Percentiles rank a stretch among this genome's conserved stretches.
phyloP scores from a whole-genome alignment of 768 basidiomycete genomes.

The Calocera cornea region DNA sequence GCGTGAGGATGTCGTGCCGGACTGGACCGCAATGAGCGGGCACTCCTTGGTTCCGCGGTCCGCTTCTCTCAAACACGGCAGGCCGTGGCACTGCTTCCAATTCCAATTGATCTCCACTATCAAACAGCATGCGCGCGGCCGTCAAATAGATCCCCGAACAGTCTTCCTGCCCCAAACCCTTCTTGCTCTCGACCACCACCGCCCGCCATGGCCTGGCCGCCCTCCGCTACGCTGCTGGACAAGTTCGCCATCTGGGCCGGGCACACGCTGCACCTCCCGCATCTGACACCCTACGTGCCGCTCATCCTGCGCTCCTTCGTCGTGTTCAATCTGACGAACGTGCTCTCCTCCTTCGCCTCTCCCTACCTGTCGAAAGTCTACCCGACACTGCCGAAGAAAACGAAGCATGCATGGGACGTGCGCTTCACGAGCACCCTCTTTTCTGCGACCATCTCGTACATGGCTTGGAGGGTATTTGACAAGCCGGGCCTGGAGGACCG shows the following conservation, averaged over 20 bases:
- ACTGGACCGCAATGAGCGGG: not conserved
- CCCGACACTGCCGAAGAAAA: conserved; percentile 7
- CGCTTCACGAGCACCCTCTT: conserved; percentile 5
- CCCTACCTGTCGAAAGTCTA: conserved; percentile 2
- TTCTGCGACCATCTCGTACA: not conserved
- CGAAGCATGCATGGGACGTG: conserved; percentile 9
- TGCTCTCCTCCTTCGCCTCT: conserved; percentile 43
- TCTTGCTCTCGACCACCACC: not conserved
- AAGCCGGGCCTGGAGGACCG: conserved; percentile 43
- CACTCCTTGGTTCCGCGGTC: not conserved
- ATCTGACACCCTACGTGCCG: conserved; percentile 43
- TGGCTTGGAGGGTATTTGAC: conserved; percentile 22
- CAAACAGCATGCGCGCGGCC: not conserved
- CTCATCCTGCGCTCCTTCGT: conserved; percentile 41
- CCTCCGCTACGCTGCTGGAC: not conserved
- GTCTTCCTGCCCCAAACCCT: not conserved
- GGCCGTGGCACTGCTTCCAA: not conserved
- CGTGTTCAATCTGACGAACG: conserved; percentile 45
- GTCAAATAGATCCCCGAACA: not conserved
- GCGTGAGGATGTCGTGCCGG: not conserved
- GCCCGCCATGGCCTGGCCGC: not conserved
- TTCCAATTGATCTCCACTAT: not conserved
- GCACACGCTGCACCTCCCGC: conserved; percentile 34
- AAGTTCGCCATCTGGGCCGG: not conserved
- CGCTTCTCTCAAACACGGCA: not conserved